Evolutionary conservation across 495 filamentous ascomycete genomes (phyloP).

Genomic region (Articulospora tetracladia): DNA sequence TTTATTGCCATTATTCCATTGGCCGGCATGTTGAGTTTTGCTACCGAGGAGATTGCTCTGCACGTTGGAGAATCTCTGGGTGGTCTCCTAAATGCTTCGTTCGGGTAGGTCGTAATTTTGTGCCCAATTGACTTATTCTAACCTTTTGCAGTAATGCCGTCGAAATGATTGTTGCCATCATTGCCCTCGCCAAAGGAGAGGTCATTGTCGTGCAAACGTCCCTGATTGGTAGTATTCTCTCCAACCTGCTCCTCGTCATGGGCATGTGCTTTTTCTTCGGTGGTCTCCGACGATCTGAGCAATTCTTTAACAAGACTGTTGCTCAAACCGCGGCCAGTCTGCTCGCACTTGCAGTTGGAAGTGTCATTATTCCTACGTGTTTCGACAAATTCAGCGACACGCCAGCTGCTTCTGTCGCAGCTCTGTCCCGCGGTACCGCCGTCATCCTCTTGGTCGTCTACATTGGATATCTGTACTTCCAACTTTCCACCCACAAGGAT

Average conservation of each 20-base stretch:
- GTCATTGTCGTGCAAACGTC: slow-evolving; percentile 90
- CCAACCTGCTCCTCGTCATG: slow-evolving; percentile 86
- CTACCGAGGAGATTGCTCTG: slow-evolving; percentile 83
- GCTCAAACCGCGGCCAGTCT: slow-evolving; percentile 86
- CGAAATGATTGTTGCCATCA: slow-evolving; percentile 85
- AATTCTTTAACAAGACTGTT: slow-evolving; percentile 91
- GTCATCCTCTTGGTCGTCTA: slow-evolving; percentile 77
- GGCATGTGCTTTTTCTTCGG: slow-evolving; percentile 94
- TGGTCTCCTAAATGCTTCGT: slow-evolving; percentile 81
- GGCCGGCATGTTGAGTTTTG: slow-evolving; percentile 85
- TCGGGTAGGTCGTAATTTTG: slow-evolving; percentile 57
- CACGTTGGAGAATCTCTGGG: slow-evolving; percentile 83
- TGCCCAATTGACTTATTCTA: slow-evolving; percentile 4
- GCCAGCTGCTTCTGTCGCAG: slow-evolving; percentile 37
- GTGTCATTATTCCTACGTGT: slow-evolving; percentile 84
- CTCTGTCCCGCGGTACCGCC: slow-evolving; percentile 65
- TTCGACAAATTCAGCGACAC: slow-evolving; percentile 53
- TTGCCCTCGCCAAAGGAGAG: slow-evolving; percentile 69
- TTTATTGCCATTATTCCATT: slow-evolving; percentile 88
- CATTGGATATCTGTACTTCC: slow-evolving; percentile 74
- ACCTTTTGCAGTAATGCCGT: slow-evolving; percentile 67
- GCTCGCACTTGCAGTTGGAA: slow-evolving; percentile 72
- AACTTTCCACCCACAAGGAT: slow-evolving; percentile 69
- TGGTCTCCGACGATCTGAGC: slow-evolving; percentile 72
- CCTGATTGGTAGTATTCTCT: slow-evolving; percentile 84